phyloP scores from a whole-genome alignment of 1,284 basidiomycete species.

The Coniferiporia sulphurascens region DNA sequence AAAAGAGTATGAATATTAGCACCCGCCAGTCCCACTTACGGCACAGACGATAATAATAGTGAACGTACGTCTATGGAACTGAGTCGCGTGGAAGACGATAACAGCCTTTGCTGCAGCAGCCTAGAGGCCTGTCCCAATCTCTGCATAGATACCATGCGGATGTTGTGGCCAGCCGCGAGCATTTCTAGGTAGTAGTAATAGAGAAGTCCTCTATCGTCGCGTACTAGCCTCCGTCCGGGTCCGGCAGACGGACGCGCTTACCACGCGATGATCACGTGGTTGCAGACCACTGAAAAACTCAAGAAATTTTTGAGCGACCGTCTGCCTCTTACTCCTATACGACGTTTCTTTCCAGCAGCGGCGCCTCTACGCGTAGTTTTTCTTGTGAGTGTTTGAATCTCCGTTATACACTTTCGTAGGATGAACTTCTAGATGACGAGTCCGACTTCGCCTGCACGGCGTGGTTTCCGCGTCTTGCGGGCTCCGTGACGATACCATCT shows the following conservation, averaged over 20 bases:
- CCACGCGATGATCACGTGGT: neutral
- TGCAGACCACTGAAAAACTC: neutral
- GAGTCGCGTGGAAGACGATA: neutral
- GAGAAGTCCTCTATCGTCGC: neutral
- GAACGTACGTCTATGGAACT: conserved; percentile 7
- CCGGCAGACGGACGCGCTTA: neutral
- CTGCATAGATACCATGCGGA: neutral
- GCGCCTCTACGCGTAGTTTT: neutral
- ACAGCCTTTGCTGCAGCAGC: neutral
- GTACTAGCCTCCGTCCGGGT: too few relatives aligned
- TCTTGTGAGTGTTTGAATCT: conserved; percentile 1
- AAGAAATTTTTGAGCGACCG: neutral
- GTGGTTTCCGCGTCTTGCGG: conserved; percentile 55
- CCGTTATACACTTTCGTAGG: conserved; percentile 28
- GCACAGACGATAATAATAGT: neutral
- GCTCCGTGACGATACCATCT: conserved; percentile 57
- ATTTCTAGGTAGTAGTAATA: neutral
- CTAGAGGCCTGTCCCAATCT: neutral
- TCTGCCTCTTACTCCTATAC: neutral
- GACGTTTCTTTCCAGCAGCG: neutral
- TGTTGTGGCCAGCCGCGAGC: neutral
- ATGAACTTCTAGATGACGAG: conserved; percentile 89
- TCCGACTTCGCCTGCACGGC: conserved; percentile 51
- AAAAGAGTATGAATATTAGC: neutral
- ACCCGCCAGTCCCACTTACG: neutral